Conservation (phyloP, 1,284 basidiomycete genomes). For the Afroboletus lepidellus region DNA sequence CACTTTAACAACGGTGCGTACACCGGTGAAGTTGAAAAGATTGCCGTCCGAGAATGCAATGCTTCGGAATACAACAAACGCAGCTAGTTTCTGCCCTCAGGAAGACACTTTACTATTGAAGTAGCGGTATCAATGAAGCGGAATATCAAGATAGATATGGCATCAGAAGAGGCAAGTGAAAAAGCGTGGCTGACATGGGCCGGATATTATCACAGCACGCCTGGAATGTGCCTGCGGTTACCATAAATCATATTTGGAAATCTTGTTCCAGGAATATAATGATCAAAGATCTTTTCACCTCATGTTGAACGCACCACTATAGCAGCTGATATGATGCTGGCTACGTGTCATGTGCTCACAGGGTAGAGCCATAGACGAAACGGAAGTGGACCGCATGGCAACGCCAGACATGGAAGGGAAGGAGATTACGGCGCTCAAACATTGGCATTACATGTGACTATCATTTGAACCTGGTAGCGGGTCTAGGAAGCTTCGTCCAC, state of each 20-base stretch:
- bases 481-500: slow-evolving; percentile 9
- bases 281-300: slow-evolving; percentile 34
- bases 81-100: slow-evolving; percentile 7
- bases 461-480: slow-evolving; percentile 9
- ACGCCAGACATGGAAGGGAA: slow-evolving; percentile 26
- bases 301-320: slow-evolving; percentile 32
- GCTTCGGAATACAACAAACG: slow-evolving; percentile 4
- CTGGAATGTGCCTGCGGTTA: slow-evolving; percentile 28
- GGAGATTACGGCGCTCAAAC: slow-evolving; percentile 16
- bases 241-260: slow-evolving; percentile 28
- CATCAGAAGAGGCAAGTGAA: slow-evolving; percentile 21
- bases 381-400: slow-evolving; percentile 26
- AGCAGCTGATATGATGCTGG: slow-evolving; percentile 28
- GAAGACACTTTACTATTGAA: slow-evolving; percentile 10
- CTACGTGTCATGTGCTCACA: slow-evolving; percentile 28
- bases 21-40: slow-evolving; percentile 8
- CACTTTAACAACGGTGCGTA: not conserved
- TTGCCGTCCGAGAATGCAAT: slow-evolving; percentile 16
- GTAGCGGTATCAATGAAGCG: slow-evolving; percentile 23
- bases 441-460: slow-evolving; percentile 13
- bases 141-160: slow-evolving; percentile 14
- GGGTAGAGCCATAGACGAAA: slow-evolving; percentile 25
- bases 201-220: slow-evolving; percentile 35
- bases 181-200: slow-evolving; percentile 26
- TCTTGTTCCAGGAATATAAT: slow-evolving; percentile 24